Evolutionary conservation across 2,329 filamentous ascomycete species (phyloP).

Genomic region (Fusarium sp.): DNA sequence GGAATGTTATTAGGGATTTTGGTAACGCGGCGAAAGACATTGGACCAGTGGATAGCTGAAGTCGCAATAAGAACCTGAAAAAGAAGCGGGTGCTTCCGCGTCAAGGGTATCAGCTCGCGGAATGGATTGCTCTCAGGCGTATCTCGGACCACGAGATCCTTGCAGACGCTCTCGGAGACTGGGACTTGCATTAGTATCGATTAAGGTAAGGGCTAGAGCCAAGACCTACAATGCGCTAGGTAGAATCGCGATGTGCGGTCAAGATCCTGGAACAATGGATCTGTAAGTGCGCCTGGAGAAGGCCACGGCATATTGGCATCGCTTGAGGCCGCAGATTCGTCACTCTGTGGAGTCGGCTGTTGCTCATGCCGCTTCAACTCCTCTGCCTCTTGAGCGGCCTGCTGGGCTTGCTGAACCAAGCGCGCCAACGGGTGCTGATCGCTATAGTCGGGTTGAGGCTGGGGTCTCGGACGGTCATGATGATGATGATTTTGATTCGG

Average conservation of each 20-base stretch:
- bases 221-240: conserved; percentile 60
- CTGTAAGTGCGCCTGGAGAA: conserved; percentile 55
- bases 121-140: conserved; percentile 61
- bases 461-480: conserved; percentile 21
- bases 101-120: conserved; percentile 61
- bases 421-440: conserved; percentile 40
- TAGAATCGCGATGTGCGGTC: conserved; percentile 60
- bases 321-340: conserved; percentile 11
- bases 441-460: conserved; percentile 37
- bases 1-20: conserved; percentile 49
- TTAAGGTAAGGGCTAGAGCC: conserved; percentile 8
- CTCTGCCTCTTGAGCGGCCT: conserved; percentile 33
- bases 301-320: conserved; percentile 36
- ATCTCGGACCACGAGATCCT: conserved; percentile 65
- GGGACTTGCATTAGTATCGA: conserved; percentile 43
- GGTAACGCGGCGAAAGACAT: conserved; percentile 54
- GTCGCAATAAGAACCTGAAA: conserved; percentile 62
- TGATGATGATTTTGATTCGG: conserved; percentile 17
- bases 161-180: conserved; percentile 64
- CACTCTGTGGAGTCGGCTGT: conserved; percentile 6
- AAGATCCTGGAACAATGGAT: conserved; percentile 68
- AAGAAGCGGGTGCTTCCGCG: conserved; percentile 59
- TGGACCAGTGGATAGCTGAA: conserved; percentile 63
- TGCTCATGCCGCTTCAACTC: conserved; percentile 26
- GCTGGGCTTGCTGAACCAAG: conserved; percentile 25